These are phyloP conservation scores for Odonthalia washingtoniensis DNA, from an alignment of 31 red algal species.

Conservation along the genomic window DNA sequence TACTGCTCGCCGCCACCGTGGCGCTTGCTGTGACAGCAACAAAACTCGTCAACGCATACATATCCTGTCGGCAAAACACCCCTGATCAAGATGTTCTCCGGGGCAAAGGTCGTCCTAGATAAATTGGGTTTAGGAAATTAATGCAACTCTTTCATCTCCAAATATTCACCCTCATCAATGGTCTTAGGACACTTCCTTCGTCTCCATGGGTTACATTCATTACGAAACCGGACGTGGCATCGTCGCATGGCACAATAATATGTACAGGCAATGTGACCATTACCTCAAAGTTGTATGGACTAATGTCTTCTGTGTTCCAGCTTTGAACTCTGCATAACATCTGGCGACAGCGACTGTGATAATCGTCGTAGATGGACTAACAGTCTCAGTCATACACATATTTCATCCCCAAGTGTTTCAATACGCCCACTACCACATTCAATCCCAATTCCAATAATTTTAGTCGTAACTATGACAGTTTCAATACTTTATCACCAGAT, in stretches of 20 bases:
- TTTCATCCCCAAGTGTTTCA: neutral
- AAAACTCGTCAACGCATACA: no score
- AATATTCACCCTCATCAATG: conserved; percentile 68
- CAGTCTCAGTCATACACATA: neutral
- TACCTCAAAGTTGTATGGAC: no score
- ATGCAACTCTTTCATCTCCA: conserved; percentile 61
- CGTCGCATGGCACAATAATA: conserved; percentile 57
- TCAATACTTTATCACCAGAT: neutral
- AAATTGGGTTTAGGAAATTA: conserved; percentile 39
- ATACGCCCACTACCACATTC: neutral
- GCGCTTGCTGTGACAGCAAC: no score
- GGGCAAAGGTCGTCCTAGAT: conserved; percentile 56
- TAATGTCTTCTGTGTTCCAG: no score
- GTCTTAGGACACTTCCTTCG: conserved; percentile 72
- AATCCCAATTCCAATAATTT: no score
- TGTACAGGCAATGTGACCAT: conserved; percentile 54
- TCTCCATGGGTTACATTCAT: conserved; percentile 65
- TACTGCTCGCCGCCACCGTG: no score
- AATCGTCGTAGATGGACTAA: no score
- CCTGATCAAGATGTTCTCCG: no score
- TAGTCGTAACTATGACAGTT: neutral
- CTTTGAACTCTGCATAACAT: no score
- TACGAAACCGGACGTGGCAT: conserved; percentile 56
- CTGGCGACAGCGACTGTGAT: no score
- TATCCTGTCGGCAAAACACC: no score